Evolutionary conservation across 257 asterid genomes (phyloP).

Genomic region (Nicotiana obtusifolia): DNA sequence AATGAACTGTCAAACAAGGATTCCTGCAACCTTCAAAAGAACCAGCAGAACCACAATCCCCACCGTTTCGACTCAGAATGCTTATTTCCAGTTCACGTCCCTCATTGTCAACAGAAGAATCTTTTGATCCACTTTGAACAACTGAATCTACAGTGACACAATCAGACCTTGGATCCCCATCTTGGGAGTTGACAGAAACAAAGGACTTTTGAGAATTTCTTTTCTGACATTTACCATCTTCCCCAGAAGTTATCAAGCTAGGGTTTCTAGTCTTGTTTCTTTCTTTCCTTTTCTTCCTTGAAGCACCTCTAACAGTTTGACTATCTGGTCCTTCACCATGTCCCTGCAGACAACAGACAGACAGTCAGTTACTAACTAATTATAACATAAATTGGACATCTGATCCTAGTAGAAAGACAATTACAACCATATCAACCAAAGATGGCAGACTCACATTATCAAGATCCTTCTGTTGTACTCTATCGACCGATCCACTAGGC

Average conservation of each 20-base stretch:
- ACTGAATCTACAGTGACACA: conserved; percentile 34
- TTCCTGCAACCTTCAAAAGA: conserved; percentile 24
- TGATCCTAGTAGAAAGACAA: conserved; percentile 31
- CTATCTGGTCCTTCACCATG: conserved; percentile 47
- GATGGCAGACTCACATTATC: conserved; percentile 38
- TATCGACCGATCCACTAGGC: conserved; percentile 26
- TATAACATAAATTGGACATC: conserved; percentile 28
- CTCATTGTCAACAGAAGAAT: conserved; percentile 24
- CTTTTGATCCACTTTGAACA: conserved; percentile 28
- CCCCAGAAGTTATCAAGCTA: conserved; percentile 33
- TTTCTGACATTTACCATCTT: conserved; percentile 42
- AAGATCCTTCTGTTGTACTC: conserved; percentile 37
- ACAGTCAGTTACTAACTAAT: conserved; percentile 52
- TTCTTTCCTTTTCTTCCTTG: conserved; percentile 74
- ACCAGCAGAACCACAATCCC: conserved; percentile 18
- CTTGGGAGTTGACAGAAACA: conserved; percentile 29
- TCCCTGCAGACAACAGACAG: conserved; percentile 50
- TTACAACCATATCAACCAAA: conserved; percentile 57
- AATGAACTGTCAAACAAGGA: conserved; percentile 31
- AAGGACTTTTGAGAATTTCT: conserved; percentile 34
- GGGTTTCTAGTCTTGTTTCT: conserved; percentile 57
- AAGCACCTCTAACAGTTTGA: conserved; percentile 45
- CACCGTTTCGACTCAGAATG: conserved; percentile 9
- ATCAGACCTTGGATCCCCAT: conserved; percentile 33
- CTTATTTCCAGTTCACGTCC: conserved; percentile 26